Base-by-base conservation (phyloP, 805 yeast genomes). In the Myxozyma melibiosi region DNA sequence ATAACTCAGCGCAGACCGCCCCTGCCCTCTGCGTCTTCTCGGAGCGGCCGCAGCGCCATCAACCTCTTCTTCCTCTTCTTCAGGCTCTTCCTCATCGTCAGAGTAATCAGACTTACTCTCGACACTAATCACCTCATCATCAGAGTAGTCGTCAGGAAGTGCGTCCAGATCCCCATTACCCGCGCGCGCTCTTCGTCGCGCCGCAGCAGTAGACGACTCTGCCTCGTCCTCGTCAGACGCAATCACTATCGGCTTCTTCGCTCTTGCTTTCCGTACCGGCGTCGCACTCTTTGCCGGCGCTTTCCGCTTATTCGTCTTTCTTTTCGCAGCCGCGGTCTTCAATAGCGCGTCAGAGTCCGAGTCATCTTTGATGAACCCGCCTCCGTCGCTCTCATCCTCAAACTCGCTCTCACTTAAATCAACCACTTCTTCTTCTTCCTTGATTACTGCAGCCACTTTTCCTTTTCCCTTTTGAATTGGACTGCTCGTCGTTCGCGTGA, bases 281-380 rank as follows among this genome's bases (percentile, higher is more conserved):
- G 38, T 4, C 31, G 47, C 34, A 20, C 20, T 25, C 6, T 11
- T 39, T 14, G 24, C 33, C 6, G 38, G 14, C 5, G 16, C 30
- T 5, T 25, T 22, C 31, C 28, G 46, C 14, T 39, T 24, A 39
- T 33, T 38, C 13, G 53, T 20, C 31, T 31, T 53, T 8, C 43
- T 24, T 40, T 33, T 38, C 13, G 53, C 27, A 37, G 34, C 38
- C 11, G 42, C 20, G n/a, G 38, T 16, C 16, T 33, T 40, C 22
- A 55, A 30, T 9, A 55, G 46, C 14, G 59, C 58, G 25, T 51
- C 59, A 6, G 54, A 57, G 41, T 58, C 60, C 6, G 55, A 51
- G 25, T 59, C 61, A 34, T 40, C 49, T n/a, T 49, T 35, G 33
- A 60, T 43, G 22, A 60, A 60, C 3, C 53, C 45, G 20, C 48